These are phyloP conservation scores for Fusarium nurragi DNA, from an alignment of 2,329 filamentous ascomycete species.

Conservation along the genomic window DNA sequence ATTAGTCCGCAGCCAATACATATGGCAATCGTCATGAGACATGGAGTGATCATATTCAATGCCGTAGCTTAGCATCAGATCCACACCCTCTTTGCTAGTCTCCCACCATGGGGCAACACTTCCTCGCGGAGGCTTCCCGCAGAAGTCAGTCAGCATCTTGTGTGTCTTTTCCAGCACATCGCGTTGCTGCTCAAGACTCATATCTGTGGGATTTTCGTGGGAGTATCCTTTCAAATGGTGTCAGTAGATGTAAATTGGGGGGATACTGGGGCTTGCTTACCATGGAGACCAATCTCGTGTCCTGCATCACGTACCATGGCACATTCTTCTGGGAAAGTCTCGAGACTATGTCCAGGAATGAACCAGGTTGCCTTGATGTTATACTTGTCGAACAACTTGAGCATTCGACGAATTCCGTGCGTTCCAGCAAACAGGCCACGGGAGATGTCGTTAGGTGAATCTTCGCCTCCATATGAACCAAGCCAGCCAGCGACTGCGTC, in stretches of 20 bases:
- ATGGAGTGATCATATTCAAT: constrained; percentile 77
- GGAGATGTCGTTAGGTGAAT: constrained; percentile 63
- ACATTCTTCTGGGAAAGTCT: constrained; percentile 59
- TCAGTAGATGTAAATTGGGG: accelerated
- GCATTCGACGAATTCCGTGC: constrained; percentile 69
- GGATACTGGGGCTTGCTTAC: background rate
- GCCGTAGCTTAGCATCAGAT: constrained; percentile 71
- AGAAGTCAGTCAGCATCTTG: constrained; percentile 73
- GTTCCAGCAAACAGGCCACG: constrained; percentile 71
- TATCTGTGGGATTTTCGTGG: constrained; percentile 77
- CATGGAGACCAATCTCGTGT: constrained; percentile 68
- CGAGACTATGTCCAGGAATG: constrained; percentile 59
- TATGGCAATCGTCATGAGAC: constrained; percentile 63
- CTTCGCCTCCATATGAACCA: constrained; percentile 77
- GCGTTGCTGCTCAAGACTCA: constrained; percentile 78
- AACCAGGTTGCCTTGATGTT: constrained; percentile 72
- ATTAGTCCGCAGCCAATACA: constrained; percentile 71
- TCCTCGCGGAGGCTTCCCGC: constrained; percentile 75
- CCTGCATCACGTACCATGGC: constrained; percentile 57
- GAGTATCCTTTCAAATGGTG: constrained; percentile 60
- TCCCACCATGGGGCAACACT: constrained; percentile 82
- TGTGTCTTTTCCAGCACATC: constrained; percentile 81
- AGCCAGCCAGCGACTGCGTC: constrained; percentile 82
- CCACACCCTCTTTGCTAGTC: constrained; percentile 71
- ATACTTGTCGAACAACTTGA: constrained; percentile 78